Percentiles rank a stretch among this genome's conserved stretches.
Evolutionary conservation across 371 early-diverging fungal genomes (phyloP).

Genomic region (Actinomucor elegans): DNA sequence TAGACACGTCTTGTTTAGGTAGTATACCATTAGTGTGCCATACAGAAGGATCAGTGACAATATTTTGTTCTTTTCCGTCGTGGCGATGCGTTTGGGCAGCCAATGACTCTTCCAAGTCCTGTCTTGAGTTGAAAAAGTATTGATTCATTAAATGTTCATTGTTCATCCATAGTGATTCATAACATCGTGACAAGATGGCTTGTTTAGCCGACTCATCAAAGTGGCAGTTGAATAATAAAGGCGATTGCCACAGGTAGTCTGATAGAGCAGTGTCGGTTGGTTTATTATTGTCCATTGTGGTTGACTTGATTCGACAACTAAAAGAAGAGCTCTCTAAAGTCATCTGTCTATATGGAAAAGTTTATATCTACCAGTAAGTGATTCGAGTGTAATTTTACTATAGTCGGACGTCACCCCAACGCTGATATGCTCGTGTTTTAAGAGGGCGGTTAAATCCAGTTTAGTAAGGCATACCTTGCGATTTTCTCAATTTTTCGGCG

Average conservation of each 20-base stretch:
- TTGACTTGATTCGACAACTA: background rate
- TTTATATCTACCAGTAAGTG: too few relatives aligned
- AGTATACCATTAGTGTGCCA: constrained; percentile 41
- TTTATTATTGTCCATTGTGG: background rate
- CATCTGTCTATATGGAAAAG: too few relatives aligned
- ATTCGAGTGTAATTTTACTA: background rate
- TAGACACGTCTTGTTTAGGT: constrained; percentile 36
- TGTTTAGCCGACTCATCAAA: constrained; percentile 51
- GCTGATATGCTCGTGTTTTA: too few relatives aligned
- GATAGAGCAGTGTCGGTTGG: constrained; percentile 16
- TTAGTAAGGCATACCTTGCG: too few relatives aligned
- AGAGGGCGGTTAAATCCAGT: too few relatives aligned
- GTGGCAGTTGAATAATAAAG: constrained; percentile 43
- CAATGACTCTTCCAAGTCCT: constrained; percentile 41
- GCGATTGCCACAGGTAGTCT: constrained; percentile 44
- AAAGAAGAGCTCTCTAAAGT: constrained; percentile 12
- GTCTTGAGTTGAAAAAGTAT: constrained; percentile 47
- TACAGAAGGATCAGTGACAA: constrained; percentile 22
- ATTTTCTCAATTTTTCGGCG: too few relatives aligned
- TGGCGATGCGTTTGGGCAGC: constrained; percentile 23
- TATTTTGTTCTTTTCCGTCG: constrained; percentile 25
- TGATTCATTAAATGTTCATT: constrained; percentile 42
- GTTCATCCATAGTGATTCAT: constrained; percentile 53
- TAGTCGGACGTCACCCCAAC: too few relatives aligned
- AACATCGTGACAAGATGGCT: constrained; percentile 49